Conservation (phyloP, 2,329 filamentous ascomycete species). For the Trichophyton rubrum region DNA sequence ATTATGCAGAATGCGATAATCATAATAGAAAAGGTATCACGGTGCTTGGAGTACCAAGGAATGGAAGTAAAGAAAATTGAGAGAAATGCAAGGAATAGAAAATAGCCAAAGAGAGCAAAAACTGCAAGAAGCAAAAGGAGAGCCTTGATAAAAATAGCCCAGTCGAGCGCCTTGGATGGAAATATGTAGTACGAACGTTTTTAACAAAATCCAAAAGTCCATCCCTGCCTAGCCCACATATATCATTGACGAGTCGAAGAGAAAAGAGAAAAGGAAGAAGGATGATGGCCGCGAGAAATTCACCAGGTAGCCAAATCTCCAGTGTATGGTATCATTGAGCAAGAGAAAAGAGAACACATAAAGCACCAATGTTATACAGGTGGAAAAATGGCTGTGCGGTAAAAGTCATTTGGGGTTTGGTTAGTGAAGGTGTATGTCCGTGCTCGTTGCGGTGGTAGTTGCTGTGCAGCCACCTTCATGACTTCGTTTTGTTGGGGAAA, state of each 20-base stretch:
- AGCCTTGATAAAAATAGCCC: neutral
- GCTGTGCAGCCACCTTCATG: constrained; percentile 32
- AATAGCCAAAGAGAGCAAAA: neutral
- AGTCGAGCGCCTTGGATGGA: neutral
- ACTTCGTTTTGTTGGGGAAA: constrained; percentile 34
- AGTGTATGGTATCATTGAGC: neutral
- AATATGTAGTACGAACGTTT: neutral
- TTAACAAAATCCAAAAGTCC: neutral
- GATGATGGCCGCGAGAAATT: neutral
- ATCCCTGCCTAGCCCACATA: neutral
- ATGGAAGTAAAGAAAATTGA: neutral
- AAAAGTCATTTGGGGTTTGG: constrained; percentile 29
- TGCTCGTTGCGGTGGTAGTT: constrained; percentile 29
- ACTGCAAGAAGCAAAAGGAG: neutral
- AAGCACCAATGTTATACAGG: neutral
- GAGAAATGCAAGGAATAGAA: neutral
- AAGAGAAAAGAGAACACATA: neutral
- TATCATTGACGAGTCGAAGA: neutral
- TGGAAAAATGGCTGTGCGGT: constrained; percentile 3
- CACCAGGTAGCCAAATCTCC: neutral
- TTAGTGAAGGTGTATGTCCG: constrained; percentile 36
- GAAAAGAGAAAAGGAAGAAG: neutral
- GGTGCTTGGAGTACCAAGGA: neutral
- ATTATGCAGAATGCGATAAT: neutral
- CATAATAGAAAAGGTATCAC: neutral